Conservation (phyloP, 2,329 filamentous ascomycete genomes). For the Dothiorella sarmentorum region DNA sequence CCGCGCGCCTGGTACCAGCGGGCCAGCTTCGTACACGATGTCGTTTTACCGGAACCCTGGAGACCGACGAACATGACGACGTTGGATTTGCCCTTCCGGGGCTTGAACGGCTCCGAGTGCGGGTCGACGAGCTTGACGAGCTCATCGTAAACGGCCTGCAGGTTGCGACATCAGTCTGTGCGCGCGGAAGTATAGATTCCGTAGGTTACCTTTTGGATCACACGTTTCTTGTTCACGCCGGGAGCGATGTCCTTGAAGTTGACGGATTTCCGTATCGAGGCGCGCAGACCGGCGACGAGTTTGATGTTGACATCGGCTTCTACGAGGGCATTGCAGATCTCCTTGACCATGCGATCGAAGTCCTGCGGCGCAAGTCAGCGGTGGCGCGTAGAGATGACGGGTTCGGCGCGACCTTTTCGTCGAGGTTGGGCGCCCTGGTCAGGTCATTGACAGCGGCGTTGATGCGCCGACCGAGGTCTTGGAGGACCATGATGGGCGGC, state of each 20-base stretch:
- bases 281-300: conserved; percentile 85
- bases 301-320: conserved; percentile 97
- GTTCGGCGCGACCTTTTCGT: conserved; percentile 71
- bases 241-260: conserved; percentile 92
- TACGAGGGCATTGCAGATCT: conserved; percentile 91
- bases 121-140: conserved; percentile 94
- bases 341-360: conserved; percentile 97
- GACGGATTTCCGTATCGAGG: conserved; percentile 84
- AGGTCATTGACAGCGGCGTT: conserved; percentile 94
- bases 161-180: neutral
- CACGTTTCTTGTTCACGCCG: conserved; percentile 94
- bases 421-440: conserved; percentile 85
- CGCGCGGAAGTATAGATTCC: neutral
- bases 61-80: conserved; percentile 99
- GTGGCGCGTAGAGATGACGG: conserved; percentile 7
- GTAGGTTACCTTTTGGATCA: conserved; percentile 74
- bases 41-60: conserved; percentile 96
- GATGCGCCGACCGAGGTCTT: conserved; percentile 97
- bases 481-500: conserved; percentile 74
- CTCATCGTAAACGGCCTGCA: conserved; percentile 82
- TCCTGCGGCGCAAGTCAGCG: conserved; percentile 56
- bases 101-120: conserved; percentile 91
- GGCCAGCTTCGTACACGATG: conserved; percentile 94
- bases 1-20: conserved; percentile 91
- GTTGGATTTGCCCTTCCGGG: conserved; percentile 92